Evolutionary conservation across 164 flowering plant genomes (phyloP), one percentile per base, ranked within the genome.

Genomic region (Vitis rotundifolia): DNA sequence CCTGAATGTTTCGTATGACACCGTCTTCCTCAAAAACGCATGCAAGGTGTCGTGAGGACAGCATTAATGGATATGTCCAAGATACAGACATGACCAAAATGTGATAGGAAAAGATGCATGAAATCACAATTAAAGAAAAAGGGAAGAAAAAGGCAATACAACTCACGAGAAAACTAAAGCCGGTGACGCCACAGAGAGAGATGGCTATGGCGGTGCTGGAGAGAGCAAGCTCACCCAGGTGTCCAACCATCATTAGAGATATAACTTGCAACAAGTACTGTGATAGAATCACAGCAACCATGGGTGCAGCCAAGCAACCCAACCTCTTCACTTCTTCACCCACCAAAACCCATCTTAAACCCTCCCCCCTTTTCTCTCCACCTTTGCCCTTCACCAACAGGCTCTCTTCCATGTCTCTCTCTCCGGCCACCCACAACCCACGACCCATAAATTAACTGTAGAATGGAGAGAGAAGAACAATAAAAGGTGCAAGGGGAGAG

Each of bases 241-340:
- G 91, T 15, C 91, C 91, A n/a, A 87, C 88, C 82, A 87, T 80
- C 86, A 85, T 87, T 50, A 78, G 62, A 1, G 87, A 83, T 3
- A 83, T 71, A 16, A 82, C 75, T 49, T 79, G 83, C 57, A 79
- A 29, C 16, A 78, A 63, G 62, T 66, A 82, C 64, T 78, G 84
- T 28, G 79, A 75, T 6, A 80, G 22, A 9, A 62, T 68, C 11
- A 81, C 85, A 0, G 69, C 78, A 8, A 82, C 79, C 86, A 84
- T 80, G 0, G 89, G 89, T 49, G 78, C 84, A 4, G 87, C 84
- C 44, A 86, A 16, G 15, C 19, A 50, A n/a, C 78, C 78, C 26
- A 78, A 44, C 73, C 47, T 75, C 68, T 79, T 85, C 71, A 72
- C 16, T 62, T 85, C 88, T 29, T 79, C 78, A 37, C 44, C 5